phyloP scores from a whole-genome alignment of 2,329 filamentous ascomycete species.

The Exutisphaerella laricina region DNA sequence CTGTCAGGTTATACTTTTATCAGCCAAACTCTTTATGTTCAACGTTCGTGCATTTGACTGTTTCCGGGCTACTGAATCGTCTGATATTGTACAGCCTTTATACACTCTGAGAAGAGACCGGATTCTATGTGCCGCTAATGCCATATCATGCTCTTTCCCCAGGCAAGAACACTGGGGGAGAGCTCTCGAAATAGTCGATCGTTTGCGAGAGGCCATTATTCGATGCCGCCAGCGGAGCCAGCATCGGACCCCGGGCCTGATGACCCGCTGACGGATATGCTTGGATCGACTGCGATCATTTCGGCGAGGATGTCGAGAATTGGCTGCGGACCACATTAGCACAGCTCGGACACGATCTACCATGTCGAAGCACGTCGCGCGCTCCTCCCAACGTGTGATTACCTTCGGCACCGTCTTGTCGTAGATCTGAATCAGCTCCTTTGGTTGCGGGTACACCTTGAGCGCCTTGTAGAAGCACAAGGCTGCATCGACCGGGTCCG shows the following conservation, averaged over 20 bases:
- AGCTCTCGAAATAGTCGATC: too few relatives aligned
- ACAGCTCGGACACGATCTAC: background rate
- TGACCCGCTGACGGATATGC: slow-evolving; percentile 36
- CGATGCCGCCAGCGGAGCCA: slow-evolving; percentile 27
- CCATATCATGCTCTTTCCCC: too few relatives aligned
- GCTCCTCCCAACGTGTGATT: slow-evolving; percentile 19
- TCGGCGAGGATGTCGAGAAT: slow-evolving; percentile 94
- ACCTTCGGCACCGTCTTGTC: slow-evolving; percentile 98
- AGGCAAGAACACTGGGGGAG: too few relatives aligned
- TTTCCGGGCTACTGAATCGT: too few relatives aligned
- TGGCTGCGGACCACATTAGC: slow-evolving; percentile 49
- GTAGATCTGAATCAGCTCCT: slow-evolving; percentile 92
- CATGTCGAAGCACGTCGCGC: background rate
- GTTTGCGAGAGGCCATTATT: slow-evolving; percentile 17
- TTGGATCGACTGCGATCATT: slow-evolving; percentile 91
- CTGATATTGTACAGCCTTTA: too few relatives aligned
- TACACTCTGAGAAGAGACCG: too few relatives aligned
- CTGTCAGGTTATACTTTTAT: too few relatives aligned
- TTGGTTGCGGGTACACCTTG: slow-evolving; percentile 93
- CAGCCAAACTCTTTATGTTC: too few relatives aligned
- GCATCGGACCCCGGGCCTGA: slow-evolving; percentile 20
- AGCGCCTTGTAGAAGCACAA: slow-evolving; percentile 97
- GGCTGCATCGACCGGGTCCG: slow-evolving; percentile 72
- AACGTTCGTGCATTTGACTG: too few relatives aligned
- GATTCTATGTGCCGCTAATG: too few relatives aligned